phyloP scores from a whole-genome alignment of 176 grass and related monocot species.

The Zoysia japonica region DNA sequence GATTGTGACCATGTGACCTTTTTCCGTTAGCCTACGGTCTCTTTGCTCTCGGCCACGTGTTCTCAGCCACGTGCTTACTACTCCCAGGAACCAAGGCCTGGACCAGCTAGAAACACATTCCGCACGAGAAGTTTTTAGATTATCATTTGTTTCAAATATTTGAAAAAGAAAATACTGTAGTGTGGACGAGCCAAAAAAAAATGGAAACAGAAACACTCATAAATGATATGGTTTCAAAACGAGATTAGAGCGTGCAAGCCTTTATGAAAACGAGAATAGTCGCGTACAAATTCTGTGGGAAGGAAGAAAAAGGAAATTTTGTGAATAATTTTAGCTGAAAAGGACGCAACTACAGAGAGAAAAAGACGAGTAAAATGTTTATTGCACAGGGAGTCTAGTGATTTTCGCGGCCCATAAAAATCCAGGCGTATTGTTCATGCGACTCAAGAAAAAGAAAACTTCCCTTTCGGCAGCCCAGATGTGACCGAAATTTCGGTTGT shows the following conservation, averaged over 20 bases:
- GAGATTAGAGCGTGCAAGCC: background rate
- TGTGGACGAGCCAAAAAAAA: background rate
- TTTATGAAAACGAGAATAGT: too few relatives aligned
- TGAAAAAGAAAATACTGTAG: background rate
- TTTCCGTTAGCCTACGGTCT: background rate
- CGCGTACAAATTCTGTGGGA: background rate
- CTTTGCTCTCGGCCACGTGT: background rate
- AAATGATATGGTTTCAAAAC: background rate
- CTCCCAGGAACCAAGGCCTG: background rate
- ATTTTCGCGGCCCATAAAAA: background rate
- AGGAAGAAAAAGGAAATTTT: background rate
- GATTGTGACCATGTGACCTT: background rate
- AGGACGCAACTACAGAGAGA: background rate
- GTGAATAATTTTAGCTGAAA: background rate
- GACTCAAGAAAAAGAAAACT: background rate
- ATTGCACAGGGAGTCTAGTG: too few relatives aligned
- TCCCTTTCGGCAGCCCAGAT: constrained; percentile 4
- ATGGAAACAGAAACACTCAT: background rate
- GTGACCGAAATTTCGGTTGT: background rate
- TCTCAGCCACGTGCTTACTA: background rate
- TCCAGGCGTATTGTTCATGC: too few relatives aligned
- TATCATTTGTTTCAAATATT: too few relatives aligned
- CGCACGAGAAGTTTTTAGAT: too few relatives aligned
- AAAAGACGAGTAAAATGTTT: background rate
- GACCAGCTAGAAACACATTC: background rate